Percentiles rank a stretch among this genome's conserved stretches.
phyloP scores from a whole-genome alignment of 371 early-diverging fungal species.

The Circinella minor region DNA sequence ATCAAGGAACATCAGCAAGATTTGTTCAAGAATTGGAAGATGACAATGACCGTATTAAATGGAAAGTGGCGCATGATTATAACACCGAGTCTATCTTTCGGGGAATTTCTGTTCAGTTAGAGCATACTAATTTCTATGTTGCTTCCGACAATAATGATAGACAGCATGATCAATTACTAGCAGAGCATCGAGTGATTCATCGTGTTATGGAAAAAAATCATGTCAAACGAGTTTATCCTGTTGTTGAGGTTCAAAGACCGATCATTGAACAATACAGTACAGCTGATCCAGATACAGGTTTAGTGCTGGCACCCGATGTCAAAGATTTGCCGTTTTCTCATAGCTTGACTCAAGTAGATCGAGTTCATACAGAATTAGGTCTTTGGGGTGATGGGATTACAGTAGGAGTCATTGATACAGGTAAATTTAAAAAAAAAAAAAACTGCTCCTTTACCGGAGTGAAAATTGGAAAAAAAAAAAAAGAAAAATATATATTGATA shows the following conservation, averaged over 20 bases:
- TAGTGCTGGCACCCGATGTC: conserved; percentile 7
- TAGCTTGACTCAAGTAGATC: conserved; percentile 28
- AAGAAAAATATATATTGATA: background rate
- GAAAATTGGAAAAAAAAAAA: conserved; percentile 34
- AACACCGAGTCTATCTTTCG: conserved; percentile 32
- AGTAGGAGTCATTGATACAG: conserved; percentile 70
- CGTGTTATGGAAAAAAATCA: conserved; percentile 23
- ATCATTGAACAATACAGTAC: background rate
- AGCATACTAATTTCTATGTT: background rate
- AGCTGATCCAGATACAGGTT: background rate
- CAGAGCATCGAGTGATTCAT: conserved; percentile 13
- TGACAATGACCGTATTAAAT: conserved; percentile 20
- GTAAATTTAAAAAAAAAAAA: conserved; percentile 17
- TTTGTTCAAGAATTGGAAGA: conserved; percentile 30
- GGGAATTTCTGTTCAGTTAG: conserved; percentile 38
- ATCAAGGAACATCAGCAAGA: conserved; percentile 25
- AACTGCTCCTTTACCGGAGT: no score
- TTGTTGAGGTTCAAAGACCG: conserved; percentile 38
- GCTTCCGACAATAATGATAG: background rate
- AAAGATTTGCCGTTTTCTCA: conserved; percentile 17
- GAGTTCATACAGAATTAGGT: conserved; percentile 26
- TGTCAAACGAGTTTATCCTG: conserved; percentile 42
- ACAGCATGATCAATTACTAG: background rate
- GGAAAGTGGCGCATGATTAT: conserved; percentile 35
- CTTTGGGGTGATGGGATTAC: conserved; percentile 64